phyloP scores from a whole-genome alignment of 129 eudicot species.

The Flaveria brownii region DNA sequence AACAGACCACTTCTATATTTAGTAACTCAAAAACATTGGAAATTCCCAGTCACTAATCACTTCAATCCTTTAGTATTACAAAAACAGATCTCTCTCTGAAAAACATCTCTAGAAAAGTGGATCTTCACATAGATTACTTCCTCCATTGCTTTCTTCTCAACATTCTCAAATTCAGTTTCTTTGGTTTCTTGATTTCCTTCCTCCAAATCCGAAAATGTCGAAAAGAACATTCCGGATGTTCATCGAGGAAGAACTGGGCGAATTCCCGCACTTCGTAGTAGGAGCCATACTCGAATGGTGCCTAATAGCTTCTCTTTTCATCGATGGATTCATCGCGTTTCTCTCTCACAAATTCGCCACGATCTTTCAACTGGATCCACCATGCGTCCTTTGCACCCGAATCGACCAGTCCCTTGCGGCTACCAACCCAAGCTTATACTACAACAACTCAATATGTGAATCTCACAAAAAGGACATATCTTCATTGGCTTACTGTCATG shows the following conservation, averaged over 20 bases:
- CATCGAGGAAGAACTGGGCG: conserved; percentile 65
- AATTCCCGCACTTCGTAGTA: conserved; percentile 52
- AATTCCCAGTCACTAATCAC: conserved; percentile 21
- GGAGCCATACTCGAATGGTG: conserved; percentile 70
- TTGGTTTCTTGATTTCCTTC: background rate
- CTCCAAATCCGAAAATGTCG: conserved; percentile 7
- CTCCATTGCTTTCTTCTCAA: conserved; percentile 3
- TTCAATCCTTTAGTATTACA: conserved; percentile 18
- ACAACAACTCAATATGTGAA: conserved; percentile 71
- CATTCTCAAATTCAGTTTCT: background rate
- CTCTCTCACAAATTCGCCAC: conserved; percentile 55
- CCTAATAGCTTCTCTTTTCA: conserved; percentile 54
- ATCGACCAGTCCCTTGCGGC: conserved; percentile 56
- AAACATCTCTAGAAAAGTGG: conserved; percentile 21
- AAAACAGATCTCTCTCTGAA: conserved; percentile 21
- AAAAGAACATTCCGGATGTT: conserved; percentile 43
- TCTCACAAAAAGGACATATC: conserved; percentile 82
- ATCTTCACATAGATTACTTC: conserved; percentile 36
- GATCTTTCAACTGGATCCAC: conserved; percentile 54
- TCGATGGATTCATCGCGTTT: conserved; percentile 60
- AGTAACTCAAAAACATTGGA: conserved; percentile 26
- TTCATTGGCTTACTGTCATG: conserved; percentile 77
- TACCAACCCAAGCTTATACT: conserved; percentile 40
- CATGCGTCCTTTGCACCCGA: conserved; percentile 83
- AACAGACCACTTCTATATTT: conserved; percentile 25